Base-by-base conservation (phyloP, 129 eudicot species). In the Centrapalus pauciflorus region DNA sequence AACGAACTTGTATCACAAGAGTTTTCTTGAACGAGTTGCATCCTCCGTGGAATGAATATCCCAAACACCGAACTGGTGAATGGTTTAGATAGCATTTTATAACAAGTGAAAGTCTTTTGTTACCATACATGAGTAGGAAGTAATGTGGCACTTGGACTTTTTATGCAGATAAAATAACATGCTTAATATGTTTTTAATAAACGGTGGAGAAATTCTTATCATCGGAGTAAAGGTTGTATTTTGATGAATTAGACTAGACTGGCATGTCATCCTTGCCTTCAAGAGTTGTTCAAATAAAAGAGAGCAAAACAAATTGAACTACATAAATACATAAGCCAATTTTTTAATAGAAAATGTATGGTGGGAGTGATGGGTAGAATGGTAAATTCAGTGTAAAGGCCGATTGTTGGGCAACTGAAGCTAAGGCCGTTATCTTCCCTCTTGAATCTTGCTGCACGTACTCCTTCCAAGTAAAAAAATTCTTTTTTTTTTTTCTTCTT, bases 351-450 rank as follows among this genome's bases (percentile, higher is more conserved):
- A 23, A 55, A 74, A 75, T 56, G 62, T 56, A 46, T 57, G 79
- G 74, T 75, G 45, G 25, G 68, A 26, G 55, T 54, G 74, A 66
- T 25, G 76, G 83, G 79, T 43, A 79, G 30, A 41, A 43, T 67
- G 54, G 80, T 79, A 54, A 74, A 29, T 52, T 69, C 60, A 57
- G 8, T 7, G 21, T n/a, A 46, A 71, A 4, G 33, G 16, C 59
- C 48, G 9, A 48, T 38, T 24, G 60, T 48, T 61, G 1, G n/a
- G 43, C 20, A 8, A 64, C 71, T 55, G 57, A 75, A 71, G 77
- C 45, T 77, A 74, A 77, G 86, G 79, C 72, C 76, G 83, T 73
- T 76, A 79, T 81, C 84, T 71, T 81, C 75, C 90, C 83, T 84
- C 79, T 83, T 69, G 52, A 58, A 72, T 23, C 63, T 74, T 60